Percentiles rank a stretch among this genome's conserved stretches.
phyloP scores from a whole-genome alignment of 2,329 filamentous ascomycete species.

The Colletotrichum falcatum region DNA sequence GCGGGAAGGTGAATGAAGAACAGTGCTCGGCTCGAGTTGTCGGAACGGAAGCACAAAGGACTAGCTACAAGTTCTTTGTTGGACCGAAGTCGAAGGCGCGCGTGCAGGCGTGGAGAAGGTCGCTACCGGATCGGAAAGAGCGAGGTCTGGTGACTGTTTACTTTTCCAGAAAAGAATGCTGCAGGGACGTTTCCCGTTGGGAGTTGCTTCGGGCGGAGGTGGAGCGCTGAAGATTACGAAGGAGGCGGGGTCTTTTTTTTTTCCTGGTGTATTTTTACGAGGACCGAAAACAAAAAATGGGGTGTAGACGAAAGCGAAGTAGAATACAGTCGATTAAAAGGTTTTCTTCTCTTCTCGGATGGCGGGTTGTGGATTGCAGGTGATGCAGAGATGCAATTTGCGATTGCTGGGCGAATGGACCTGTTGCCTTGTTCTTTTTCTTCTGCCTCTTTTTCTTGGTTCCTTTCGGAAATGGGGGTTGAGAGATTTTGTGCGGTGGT shows the following conservation, averaged over 20 bases:
- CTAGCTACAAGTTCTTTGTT: conserved; percentile 17
- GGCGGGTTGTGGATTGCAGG: conserved; percentile 16
- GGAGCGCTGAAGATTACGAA: conserved; percentile 37
- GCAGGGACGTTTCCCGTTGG: background rate
- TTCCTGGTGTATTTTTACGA: conserved; percentile 26
- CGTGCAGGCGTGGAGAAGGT: conserved; percentile 4
- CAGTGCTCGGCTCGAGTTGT: conserved; percentile 20
- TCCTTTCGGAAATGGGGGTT: conserved; percentile 1
- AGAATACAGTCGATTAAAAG: conserved; percentile 55
- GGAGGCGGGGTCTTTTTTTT: background rate
- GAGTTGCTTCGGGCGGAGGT: conserved; percentile 10
- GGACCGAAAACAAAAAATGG: conserved; percentile 1
- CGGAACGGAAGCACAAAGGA: conserved; percentile 30
- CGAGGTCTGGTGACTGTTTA: conserved; percentile 4
- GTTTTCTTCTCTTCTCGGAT: conserved; percentile 40
- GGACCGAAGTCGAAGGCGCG: conserved; percentile 12
- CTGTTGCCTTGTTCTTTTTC: conserved; percentile 8
- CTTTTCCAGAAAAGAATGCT: conserved; percentile 14
- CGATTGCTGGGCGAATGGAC: conserved; percentile 1
- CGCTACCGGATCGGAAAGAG: conserved; percentile 10
- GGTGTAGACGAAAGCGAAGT: conserved; percentile 40
- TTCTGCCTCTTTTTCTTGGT: background rate
- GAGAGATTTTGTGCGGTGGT: conserved; percentile 21
- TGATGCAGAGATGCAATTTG: conserved; percentile 28
- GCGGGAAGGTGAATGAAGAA: conserved; percentile 29